Evolutionary conservation across 208 protist species (phyloP).

Genomic region (Trypanosoma grayi): DNA sequence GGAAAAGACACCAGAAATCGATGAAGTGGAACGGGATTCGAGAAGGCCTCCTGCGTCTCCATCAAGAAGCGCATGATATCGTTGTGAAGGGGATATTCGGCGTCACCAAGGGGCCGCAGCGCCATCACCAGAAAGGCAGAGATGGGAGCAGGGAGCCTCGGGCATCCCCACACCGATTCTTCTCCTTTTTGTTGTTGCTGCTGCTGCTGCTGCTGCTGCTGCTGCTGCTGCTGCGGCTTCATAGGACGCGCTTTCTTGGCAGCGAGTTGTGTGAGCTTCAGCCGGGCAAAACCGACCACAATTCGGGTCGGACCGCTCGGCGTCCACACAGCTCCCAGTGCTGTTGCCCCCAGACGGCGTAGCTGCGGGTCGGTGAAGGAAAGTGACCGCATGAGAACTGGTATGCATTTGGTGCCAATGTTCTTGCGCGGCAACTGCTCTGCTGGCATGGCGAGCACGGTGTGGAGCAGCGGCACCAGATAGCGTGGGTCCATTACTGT

Average conservation of each 20-base stretch:
- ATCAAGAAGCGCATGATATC: constrained; percentile 71
- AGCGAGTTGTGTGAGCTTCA: constrained; percentile 65
- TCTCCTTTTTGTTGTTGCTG: not conserved
- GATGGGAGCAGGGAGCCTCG: constrained; percentile 69
- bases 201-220: constrained; percentile 5
- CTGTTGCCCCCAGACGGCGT: constrained; percentile 44
- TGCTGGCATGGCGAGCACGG: constrained; percentile 51
- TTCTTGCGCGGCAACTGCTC: constrained; percentile 31
- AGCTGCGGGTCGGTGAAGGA: constrained; percentile 57
- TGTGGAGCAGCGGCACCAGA: constrained; percentile 78
- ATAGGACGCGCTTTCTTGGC: constrained; percentile 16
- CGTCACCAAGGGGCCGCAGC: constrained; percentile 43
- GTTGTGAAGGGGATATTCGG: constrained; percentile 66
- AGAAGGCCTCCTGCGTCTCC: constrained; percentile 42
- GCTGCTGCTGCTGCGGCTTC: not conserved
- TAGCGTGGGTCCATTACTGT: constrained; percentile 75
- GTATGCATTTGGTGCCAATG: constrained; percentile 52
- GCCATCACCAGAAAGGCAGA: constrained; percentile 63
- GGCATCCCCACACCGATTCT: constrained; percentile 21
- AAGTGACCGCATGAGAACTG: constrained; percentile 65
- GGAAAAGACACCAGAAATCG: constrained; percentile 62
- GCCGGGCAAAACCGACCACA: constrained; percentile 62
- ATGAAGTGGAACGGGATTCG: constrained; percentile 56
- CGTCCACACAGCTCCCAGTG: constrained; percentile 46
- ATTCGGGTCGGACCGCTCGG: constrained; percentile 53